Base-by-base conservation (phyloP, 306 rosid species). In the Hippophae tibetana region DNA sequence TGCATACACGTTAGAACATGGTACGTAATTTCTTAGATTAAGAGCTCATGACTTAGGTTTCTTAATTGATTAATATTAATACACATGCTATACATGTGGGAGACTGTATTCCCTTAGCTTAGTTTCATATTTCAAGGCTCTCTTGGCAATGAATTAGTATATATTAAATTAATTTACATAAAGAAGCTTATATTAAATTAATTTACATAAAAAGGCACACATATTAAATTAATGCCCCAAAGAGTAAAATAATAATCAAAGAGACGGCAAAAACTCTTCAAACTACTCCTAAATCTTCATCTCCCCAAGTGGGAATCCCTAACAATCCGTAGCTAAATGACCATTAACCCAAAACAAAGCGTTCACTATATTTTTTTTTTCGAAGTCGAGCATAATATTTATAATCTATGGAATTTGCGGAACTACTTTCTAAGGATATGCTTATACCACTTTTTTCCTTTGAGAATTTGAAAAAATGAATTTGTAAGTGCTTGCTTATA, bases 81-180 rank as follows among this genome's bases (percentile, higher is more conserved):
- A 60, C 77, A 89, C 86, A 83, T 82, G 87, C 80, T 57, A n/a
- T n/a, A 59, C 84, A 60, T 76, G 84, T 81, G 77, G 92, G 77
- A 78, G 82, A 71, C 73, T 25, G 81, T 80, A 58, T 65, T 44
- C 79, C 68, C 82, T 49, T 55, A 54, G 47, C 78, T 68, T 62
- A 57, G 65, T 62, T 79, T 74, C 89, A 70, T 50, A 72, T 67
- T 69, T 66, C 78, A 64, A 76, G 55, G 62, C 62, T 60, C 66
- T 54, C 54, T 31, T 67, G 56, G 66, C 63, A 69, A 59, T 68
- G 64, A 61, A 55, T 53, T 71, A 51, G 60, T 56, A 54, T 13
- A 57, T 43, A 31, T 31, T 31, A 31, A 31, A 31, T 31, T 31
- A 31, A 31, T 31, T 31, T 31, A 31, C 3, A 2, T 31, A 31